phyloP scores from a whole-genome alignment of 2,329 filamentous ascomycete species.

The Venturia asperata region DNA sequence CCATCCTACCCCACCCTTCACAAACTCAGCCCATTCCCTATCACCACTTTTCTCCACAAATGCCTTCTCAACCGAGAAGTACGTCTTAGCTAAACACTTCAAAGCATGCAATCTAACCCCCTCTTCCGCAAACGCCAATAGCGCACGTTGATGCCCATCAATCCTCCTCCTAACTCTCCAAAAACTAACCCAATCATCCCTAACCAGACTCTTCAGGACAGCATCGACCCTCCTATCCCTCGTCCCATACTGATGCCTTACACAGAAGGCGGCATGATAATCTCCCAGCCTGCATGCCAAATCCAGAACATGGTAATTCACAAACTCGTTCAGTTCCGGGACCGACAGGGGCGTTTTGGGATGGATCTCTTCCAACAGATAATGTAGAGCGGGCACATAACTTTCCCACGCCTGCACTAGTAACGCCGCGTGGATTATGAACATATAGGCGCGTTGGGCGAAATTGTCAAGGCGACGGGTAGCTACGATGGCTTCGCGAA shows the following conservation, averaged over 20 bases:
- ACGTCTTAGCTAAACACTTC: constrained; percentile 79
- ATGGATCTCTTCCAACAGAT: constrained; percentile 69
- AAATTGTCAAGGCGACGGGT: constrained; percentile 71
- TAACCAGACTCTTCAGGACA: constrained; percentile 62
- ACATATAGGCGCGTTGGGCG: constrained; percentile 81
- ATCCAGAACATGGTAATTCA: constrained; percentile 76
- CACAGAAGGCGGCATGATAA: constrained; percentile 62
- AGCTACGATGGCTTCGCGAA: constrained; percentile 82
- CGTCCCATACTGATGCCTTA: constrained; percentile 56
- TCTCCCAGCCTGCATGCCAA: constrained; percentile 76
- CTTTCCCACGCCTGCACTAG: constrained; percentile 76
- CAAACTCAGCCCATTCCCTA: constrained; percentile 65
- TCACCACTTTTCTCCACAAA: constrained; percentile 65
- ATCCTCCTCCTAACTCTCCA: constrained; percentile 63
- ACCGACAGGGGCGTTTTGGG: constrained; percentile 58
- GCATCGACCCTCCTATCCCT: constrained; percentile 61
- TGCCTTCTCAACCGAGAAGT: constrained; percentile 61
- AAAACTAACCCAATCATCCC: constrained; percentile 78
- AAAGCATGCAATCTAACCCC: constrained; percentile 68
- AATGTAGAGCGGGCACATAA: constrained; percentile 78
- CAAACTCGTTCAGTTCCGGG: constrained; percentile 70
- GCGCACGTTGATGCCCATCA: constrained; percentile 69
- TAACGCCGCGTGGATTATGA: constrained; percentile 78
- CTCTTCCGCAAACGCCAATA: constrained; percentile 76
- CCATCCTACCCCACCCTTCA: constrained; percentile 75